A percentile compares a stretch with the other conserved stretches of the same genome.
Conservation (phyloP, 2,329 filamentous ascomycete species). For the Paecilomyces fulvus region DNA sequence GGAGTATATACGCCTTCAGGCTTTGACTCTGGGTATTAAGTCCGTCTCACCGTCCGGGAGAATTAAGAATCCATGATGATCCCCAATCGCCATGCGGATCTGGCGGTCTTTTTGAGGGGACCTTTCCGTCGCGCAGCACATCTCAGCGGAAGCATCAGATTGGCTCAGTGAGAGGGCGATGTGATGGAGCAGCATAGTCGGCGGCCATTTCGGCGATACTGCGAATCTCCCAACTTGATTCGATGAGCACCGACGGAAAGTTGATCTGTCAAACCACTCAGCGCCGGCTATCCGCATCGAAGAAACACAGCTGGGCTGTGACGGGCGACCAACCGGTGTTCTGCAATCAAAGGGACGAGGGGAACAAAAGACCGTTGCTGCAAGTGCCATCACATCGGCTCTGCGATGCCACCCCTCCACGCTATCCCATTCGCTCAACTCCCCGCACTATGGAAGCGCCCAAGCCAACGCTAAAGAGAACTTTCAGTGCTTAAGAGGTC, state of each 20-base stretch:
- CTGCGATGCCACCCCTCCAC: background rate
- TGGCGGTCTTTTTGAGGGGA: slow-evolving; percentile 1
- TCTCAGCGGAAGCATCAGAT: background rate
- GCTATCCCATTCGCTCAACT: slow-evolving; percentile 17
- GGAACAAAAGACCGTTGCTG: slow-evolving; percentile 17
- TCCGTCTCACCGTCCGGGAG: background rate
- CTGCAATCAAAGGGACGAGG: background rate
- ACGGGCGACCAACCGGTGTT: background rate
- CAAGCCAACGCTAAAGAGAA: slow-evolving; percentile 2
- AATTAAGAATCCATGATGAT: slow-evolving; percentile 1
- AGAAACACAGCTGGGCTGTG: background rate
- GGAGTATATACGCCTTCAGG: background rate
- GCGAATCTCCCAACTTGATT: background rate
- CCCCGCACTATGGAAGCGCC: slow-evolving; percentile 19
- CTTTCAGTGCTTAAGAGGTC: background rate
- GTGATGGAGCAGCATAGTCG: slow-evolving; percentile 1
- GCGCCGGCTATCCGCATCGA: background rate
- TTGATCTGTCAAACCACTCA: background rate
- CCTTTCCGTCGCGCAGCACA: background rate
- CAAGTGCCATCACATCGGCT: slow-evolving; percentile 24
- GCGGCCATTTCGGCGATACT: background rate
- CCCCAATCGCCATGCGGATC: background rate
- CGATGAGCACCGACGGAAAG: background rate
- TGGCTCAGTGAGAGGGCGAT: background rate
- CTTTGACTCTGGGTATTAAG: background rate